Base-by-base conservation (phyloP, 2,329 filamentous ascomycete species). In the Aspergillus sp. region DNA sequence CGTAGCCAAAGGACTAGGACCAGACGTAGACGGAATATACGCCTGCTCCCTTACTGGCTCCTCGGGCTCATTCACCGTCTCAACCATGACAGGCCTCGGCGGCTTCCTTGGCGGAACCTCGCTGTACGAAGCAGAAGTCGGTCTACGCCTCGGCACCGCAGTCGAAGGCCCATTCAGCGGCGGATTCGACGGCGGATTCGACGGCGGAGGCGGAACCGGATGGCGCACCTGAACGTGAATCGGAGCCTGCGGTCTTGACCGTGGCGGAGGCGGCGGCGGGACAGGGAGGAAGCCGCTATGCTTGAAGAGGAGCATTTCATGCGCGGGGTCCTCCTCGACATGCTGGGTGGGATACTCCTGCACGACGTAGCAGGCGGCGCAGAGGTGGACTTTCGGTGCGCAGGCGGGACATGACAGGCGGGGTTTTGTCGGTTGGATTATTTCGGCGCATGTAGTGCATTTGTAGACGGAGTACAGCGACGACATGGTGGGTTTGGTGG, bases 341-440 rank as follows among this genome's bases (percentile, higher is more conserved):
- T 61, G 59, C 23, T 49, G 59, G 6, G 38, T 17, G 3, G 54
- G 54, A 19, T 56, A 61, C 28, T 57, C 31, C 17, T 49, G 30
- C 17, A 57, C 48, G 41, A 61, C 54, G 30, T 61, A 57, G 49
- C 59, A 61, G 54, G 48, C 49, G 13, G 59, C 59, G 19, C 59
- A 61, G 19, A 61, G 54, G 43, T 54, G 57, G 43, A 61, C 48
- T 28, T 17, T 48, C 2, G 59, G 59, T 13, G 41, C 23, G 54
- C 59, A 61, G 48, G 54, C 47, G 19, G 54, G 4, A 15, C 59
- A 61, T 11, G 49, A 28, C 1, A 61, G 49, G 41, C 59, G 59
- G 4, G 59, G 23, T 17, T 57, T 61, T 3, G 54, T 54, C 6
- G 49, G 28, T 22, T 38, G 59, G 30, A 61, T 61, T n/a, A 22